Base-by-base conservation (phyloP, 768 basidiomycete genomes). In the Phallus indusiatus region DNA sequence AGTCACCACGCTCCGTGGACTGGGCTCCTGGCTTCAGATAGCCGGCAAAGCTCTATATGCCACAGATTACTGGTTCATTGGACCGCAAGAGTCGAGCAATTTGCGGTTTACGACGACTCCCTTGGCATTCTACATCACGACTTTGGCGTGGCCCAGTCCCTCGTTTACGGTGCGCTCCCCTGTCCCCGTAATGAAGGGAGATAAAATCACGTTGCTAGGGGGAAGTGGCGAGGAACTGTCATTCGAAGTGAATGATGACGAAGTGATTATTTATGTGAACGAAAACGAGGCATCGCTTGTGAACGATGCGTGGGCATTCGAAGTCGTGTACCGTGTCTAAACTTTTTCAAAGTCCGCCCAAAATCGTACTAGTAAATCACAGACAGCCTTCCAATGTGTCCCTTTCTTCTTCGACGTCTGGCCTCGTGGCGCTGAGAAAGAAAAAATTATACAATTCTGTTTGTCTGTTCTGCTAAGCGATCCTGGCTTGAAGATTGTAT, bases 61-160 rank as follows among this genome's bases (percentile, higher is more conserved):
- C 22, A 56, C 55, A 14, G 55, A 56, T 33, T 48, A 56, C n/a
- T 48, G 55, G 46, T 56, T 56, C 46, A 56, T 56, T 48, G 46
- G 55, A 1, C 55, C 55, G 7, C 55, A 56, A 56, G 55, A 48
- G 34, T 56, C 55, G 42, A 56, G 55, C 47, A 56, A 56, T 35
- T 47, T 56, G 10, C 20, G 55, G 14, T 42, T 42, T 11, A 42
- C 42, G 2, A 42, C 42, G 14, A 56, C 55, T 2, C 55, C 55
- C 4, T 28, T 56, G 18, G 46, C 46, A 9, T 56, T 48, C 24
- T 56, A 56, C 46, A 56, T 56, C 14, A 47, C 42, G 2, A 42
- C 42, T 21, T 47, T 28, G 18, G 21, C 55, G 21, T 48, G 24
- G 22, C 55, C 55, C 34, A 24, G 37, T 1, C 55, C 55, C 22